Conservation (phyloP, 495 filamentous ascomycete species). For the Chaetomium fimeti region DNA sequence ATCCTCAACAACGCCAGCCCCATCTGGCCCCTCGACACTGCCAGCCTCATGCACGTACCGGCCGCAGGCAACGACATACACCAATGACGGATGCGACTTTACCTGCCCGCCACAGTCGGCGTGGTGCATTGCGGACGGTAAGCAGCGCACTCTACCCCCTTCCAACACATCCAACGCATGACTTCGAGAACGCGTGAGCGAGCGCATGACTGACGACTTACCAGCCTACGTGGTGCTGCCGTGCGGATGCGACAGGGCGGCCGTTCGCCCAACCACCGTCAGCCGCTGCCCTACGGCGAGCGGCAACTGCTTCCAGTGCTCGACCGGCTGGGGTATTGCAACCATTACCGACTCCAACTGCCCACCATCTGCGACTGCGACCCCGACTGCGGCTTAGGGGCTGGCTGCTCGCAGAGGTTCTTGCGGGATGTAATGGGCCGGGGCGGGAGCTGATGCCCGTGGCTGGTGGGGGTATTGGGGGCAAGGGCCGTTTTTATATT, state of each 20-base stretch:
- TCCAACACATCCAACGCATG: too few relatives aligned
- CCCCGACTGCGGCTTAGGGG: not conserved
- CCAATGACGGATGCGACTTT: slow-evolving; percentile 20
- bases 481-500: not conserved
- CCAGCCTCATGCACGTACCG: slow-evolving; percentile 20
- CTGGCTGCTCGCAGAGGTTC: not conserved
- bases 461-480: not conserved
- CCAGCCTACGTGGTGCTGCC: slow-evolving; percentile 22
- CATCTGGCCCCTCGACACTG: slow-evolving; percentile 1
- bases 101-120: not conserved
- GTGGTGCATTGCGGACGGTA: slow-evolving; percentile 18
- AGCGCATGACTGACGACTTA: not conserved
- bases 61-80: slow-evolving; percentile 15
- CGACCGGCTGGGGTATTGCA: slow-evolving; percentile 21
- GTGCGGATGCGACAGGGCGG: slow-evolving; percentile 27
- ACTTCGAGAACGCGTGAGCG: not conserved
- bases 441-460: not conserved
- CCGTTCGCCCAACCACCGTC: slow-evolving; percentile 24
- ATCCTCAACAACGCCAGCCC: not conserved
- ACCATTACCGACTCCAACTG: slow-evolving; percentile 14
- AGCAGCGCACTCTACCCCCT: not conserved
- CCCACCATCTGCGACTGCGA: slow-evolving; percentile 13
- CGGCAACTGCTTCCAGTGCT: slow-evolving; percentile 23
- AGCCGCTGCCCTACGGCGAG: slow-evolving; percentile 27
- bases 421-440: not conserved